Conservation (phyloP, 1,139 yeast species). For the Pichia cactophila region DNA sequence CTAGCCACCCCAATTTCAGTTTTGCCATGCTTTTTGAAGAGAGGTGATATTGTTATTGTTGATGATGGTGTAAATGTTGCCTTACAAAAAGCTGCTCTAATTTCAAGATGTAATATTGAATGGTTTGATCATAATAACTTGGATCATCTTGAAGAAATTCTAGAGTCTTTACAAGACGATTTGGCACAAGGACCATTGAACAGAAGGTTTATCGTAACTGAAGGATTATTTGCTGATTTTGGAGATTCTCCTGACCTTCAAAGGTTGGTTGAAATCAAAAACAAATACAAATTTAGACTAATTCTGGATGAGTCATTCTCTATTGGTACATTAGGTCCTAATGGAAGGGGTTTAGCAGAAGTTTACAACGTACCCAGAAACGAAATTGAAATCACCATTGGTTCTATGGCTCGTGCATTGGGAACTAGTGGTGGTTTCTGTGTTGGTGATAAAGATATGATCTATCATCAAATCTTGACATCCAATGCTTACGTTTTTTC, state of each 20-base stretch:
- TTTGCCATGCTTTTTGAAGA: constrained; percentile 88
- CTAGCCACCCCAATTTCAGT: constrained; percentile 90
- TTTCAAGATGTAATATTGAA: constrained; percentile 78
- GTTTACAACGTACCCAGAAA: constrained; percentile 54
- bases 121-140: constrained; percentile 86
- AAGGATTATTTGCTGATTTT: constrained; percentile 72
- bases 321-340: constrained; percentile 74
- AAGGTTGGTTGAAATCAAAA: constrained; percentile 64
- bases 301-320: constrained; percentile 84
- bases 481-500: constrained; percentile 88
- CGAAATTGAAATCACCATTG: constrained; percentile 77
- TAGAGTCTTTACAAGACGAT: constrained; percentile 54
- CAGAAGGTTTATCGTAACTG: constrained; percentile 85
- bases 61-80: constrained; percentile 75
- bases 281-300: constrained; percentile 74
- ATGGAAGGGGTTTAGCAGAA: constrained; percentile 84
- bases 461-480: constrained; percentile 86
- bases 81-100: constrained; percentile 79
- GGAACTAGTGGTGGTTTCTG: constrained; percentile 96
- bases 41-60: constrained; percentile 89
- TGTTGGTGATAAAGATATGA: constrained; percentile 77
- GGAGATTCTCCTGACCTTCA: constrained; percentile 79
- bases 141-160: constrained; percentile 67
- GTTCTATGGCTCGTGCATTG: constrained; percentile 74
- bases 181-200: constrained; percentile 66